Evolutionary conservation across 177 flowering plant genomes (phyloP), one percentile per base, ranked within the genome.

Genomic region (Vitis hybrid): DNA sequence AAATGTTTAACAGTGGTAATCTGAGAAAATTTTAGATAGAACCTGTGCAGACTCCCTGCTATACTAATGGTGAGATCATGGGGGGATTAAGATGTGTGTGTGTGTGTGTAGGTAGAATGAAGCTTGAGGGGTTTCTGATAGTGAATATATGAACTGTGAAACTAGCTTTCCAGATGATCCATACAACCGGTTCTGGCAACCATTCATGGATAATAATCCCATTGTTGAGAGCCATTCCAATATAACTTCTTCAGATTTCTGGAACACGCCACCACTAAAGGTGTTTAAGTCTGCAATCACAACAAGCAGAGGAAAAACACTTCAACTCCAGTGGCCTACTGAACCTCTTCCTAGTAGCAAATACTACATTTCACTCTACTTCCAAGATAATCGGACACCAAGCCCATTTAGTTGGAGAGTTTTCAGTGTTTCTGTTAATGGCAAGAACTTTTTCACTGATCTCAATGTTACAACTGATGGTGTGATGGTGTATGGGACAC

Each of bases 91-190:
- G 30, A 4, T 26, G 30, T 26, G 30, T 26, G 30, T 26, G 30
- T 26, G 26, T 26, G 5, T 26, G 30, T 3, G 5, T 17, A n/a
- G 0, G 23, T 45, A 9, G 21, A 64, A 11, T n/a, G 21, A 15
- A 21, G 3, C 17, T 65, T 67, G 68, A 9, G 68, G 32, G 30
- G 19, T 50, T 64, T 60, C 66, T 80, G 70, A 57, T 67, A 55
- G 51, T 62, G 48, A 48, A 15, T 32, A 45, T 74, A 55, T 56
- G 26, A 70, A 73, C 9, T 26, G 45, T 68, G 60, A 76, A 78
- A 76, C 71, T 86, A 96, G 98, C 59, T 96, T 68, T 81, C 99
- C 98, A 83, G 98, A 96, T 78, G 99, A 96, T 75, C 73, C 71
- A 51, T 94, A 73, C 83, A 82, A 96, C 76, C 90, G 98, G 52